Conservation (phyloP, 2,329 filamentous ascomycete genomes). For the Aspergillus sojae region DNA sequence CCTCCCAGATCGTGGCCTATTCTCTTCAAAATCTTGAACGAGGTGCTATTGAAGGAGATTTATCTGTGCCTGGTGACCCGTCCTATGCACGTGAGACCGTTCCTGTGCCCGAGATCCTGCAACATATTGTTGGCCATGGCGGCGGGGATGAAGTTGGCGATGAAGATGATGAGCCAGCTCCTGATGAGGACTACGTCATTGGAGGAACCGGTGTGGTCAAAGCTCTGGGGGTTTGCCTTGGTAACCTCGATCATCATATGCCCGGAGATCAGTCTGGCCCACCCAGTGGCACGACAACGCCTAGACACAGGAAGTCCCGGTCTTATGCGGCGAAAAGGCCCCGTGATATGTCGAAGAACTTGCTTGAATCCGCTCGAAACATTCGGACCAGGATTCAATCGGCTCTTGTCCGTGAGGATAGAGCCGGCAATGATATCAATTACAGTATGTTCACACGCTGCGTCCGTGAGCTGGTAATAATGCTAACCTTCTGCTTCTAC, state of each 20-base stretch:
- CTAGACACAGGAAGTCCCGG: slow-evolving; percentile 54
- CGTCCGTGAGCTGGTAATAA: background rate
- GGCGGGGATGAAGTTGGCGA: slow-evolving; percentile 53
- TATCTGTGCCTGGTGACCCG: slow-evolving; percentile 46
- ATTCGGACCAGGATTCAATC: slow-evolving; percentile 82
- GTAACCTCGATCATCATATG: slow-evolving; percentile 68
- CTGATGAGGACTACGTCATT: slow-evolving; percentile 93
- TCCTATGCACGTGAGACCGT: slow-evolving; percentile 52
- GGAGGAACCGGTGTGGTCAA: slow-evolving; percentile 94
- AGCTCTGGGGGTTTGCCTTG: slow-evolving; percentile 85
- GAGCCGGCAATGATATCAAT: slow-evolving; percentile 70
- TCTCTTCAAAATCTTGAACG: slow-evolving; percentile 89
- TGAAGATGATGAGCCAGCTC: slow-evolving; percentile 69
- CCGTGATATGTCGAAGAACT: slow-evolving; percentile 89
- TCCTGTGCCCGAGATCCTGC: slow-evolving; percentile 78
- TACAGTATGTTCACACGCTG: slow-evolving; percentile 65
- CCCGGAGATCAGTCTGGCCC: slow-evolving; percentile 43
- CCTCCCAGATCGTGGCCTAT: slow-evolving; percentile 93
- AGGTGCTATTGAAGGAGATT: slow-evolving; percentile 67
- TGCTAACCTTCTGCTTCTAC: slow-evolving; percentile 9
- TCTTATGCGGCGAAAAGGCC: slow-evolving; percentile 64
- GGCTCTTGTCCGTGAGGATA: slow-evolving; percentile 74
- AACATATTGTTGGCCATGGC: slow-evolving; percentile 79
- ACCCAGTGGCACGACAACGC: slow-evolving; percentile 58
- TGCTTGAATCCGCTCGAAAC: slow-evolving; percentile 84